A percentile compares a stretch with the other conserved stretches of the same genome.
phyloP scores from a whole-genome alignment of 192 early-diverging fungal species.

The Coemansia sp. region DNA sequence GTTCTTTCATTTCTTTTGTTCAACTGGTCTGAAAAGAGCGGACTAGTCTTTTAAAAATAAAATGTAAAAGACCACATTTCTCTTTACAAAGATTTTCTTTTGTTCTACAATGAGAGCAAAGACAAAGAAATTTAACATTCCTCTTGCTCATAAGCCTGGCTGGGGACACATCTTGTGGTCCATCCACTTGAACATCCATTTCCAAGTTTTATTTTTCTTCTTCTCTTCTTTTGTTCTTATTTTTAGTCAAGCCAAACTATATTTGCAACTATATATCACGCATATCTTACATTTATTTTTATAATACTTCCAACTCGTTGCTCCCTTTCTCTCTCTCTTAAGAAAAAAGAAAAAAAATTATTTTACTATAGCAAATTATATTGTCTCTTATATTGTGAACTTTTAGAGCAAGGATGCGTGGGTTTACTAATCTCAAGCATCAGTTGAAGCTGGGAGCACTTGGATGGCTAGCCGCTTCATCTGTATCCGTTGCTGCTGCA shows the following conservation, averaged over 20 bases:
- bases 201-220: not conserved
- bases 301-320: not conserved
- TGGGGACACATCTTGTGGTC: not conserved
- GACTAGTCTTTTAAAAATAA: constrained; percentile 1
- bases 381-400: not conserved
- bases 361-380: not conserved
- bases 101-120: not conserved
- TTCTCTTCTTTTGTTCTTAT: constrained; percentile 1
- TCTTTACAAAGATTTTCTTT: not conserved
- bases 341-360: not conserved
- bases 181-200: not conserved
- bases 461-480: constrained; percentile 3
- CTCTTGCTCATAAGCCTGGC: too few relatives aligned
- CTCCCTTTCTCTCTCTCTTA: not conserved
- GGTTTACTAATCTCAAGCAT: constrained; percentile 1
- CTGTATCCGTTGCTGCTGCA: constrained; percentile 32
- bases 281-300: not conserved
- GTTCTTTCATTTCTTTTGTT: not conserved
- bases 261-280: not conserved
- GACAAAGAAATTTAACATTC: too few relatives aligned
- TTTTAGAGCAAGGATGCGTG: not conserved
- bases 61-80: not conserved
- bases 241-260: not conserved
- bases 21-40: not conserved
- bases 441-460: not conserved